Base-by-base conservation (phyloP, 2,329 filamentous ascomycete species). In the Scedosporium aurantiacum region DNA sequence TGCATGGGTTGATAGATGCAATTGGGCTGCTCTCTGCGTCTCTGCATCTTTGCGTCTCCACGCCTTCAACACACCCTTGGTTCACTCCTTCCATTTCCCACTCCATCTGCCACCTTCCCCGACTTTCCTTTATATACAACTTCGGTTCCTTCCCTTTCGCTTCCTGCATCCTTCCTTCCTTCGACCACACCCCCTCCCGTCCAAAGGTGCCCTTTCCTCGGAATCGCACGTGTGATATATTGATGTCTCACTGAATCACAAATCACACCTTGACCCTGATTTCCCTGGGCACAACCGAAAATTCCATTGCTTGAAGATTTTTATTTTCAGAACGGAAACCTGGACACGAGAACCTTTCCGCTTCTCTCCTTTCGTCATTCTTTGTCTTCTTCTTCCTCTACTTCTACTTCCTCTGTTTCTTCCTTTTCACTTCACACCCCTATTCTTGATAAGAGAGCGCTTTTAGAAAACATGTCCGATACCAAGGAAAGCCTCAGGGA, bases 401-500 rank as follows among this genome's bases (percentile, higher is more conserved):
- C 43, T n/a, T 21, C 43, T 47, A n/a, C 43, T 21, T n/a, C 16
- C 12, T 47, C 43, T 5, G 6, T 14, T n/a, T 47, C 43, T 21
- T 5, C 43, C 4, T 25, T 50, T 47, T 50, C 41, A 37, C 43
- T 27, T 14, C 43, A 57, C 64, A 32, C 59, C 70, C 71, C 69
- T 68, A 70, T 52, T 62, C 65, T 52, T 47, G 58, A 4, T 62
- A 63, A 45, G 68, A 70, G 54, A 37, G 14, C 25, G 12, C n/a
- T 10, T 14, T 5, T 2, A 37, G 32, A 6, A 37, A 58, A 6
- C 58, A 60, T 60, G 47, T 55, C 58, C 16, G 57, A 60, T 4
- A 55, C 37, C n/a, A 60, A 60, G n/a, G 58, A 21, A 10, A 60
- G 58, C 41, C 57, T 59, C 27, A 60, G 23, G 25, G 45, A 54